Evolutionary conservation across 1,284 basidiomycete species (phyloP).

Genomic region (Fistulina hepatica): DNA sequence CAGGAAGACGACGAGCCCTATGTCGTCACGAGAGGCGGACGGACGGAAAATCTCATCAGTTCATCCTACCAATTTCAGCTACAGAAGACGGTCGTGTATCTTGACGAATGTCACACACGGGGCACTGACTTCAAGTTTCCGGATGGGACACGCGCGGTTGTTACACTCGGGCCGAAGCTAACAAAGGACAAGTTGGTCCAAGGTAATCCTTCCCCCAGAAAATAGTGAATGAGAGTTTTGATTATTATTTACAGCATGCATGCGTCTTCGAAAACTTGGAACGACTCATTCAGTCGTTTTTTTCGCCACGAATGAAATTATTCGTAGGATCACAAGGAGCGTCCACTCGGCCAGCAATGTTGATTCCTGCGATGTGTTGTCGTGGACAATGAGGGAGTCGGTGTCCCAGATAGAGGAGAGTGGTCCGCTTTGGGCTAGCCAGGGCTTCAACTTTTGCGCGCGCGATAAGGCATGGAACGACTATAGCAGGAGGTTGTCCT

Average conservation of each 20-base stretch:
- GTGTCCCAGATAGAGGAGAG: constrained; percentile 10
- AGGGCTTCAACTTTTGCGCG: constrained; percentile 9
- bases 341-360: not conserved
- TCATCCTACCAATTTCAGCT: constrained; percentile 35
- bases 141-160: constrained; percentile 31
- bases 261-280: constrained; percentile 31
- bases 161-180: constrained; percentile 42
- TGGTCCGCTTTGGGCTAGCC: constrained; percentile 10
- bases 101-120: constrained; percentile 48
- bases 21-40: constrained; percentile 31
- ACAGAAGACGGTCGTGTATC: constrained; percentile 37
- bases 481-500: not conserved
- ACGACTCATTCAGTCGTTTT: constrained; percentile 26
- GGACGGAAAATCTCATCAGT: constrained; percentile 27
- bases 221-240: not conserved
- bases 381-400: constrained; percentile 10
- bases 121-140: constrained; percentile 47
- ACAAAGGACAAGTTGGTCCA: constrained; percentile 45
- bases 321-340: constrained; percentile 17
- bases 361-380: constrained; percentile 9
- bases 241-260: constrained; percentile 27
- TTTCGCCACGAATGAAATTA: constrained; percentile 24
- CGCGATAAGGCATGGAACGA: constrained; percentile 5
- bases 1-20: constrained; percentile 29
- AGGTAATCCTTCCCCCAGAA: constrained; percentile 25